These are phyloP conservation scores for Xylariaceae sp. DNA, from an alignment of 2,329 filamentous ascomycete genomes.

Conservation along the genomic window DNA sequence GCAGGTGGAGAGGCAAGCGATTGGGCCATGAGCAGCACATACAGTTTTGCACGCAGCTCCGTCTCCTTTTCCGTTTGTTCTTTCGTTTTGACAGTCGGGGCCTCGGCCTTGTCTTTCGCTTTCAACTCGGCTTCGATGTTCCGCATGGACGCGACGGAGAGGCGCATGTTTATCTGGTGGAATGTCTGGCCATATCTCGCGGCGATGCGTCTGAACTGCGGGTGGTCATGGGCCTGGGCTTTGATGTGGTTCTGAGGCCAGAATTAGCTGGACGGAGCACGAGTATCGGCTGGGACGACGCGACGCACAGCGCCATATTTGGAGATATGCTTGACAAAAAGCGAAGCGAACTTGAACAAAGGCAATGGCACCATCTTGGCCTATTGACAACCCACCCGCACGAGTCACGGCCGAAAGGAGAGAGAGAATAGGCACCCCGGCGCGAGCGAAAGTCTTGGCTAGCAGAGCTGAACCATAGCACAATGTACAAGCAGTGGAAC, in stretches of 20 bases:
- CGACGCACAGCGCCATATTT: slow-evolving; percentile 63
- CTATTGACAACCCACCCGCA: background rate
- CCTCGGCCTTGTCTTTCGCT: slow-evolving; percentile 59
- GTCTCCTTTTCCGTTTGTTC: slow-evolving; percentile 57
- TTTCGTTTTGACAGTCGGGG: slow-evolving; percentile 62
- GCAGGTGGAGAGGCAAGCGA: too few relatives aligned
- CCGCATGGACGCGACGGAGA: slow-evolving; percentile 56
- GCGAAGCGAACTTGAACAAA: slow-evolving; percentile 62
- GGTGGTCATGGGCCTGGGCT: slow-evolving; percentile 61
- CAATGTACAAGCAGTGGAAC: too few relatives aligned
- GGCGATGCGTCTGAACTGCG: slow-evolving; percentile 56
- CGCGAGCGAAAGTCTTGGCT: background rate
- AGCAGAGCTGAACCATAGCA: background rate
- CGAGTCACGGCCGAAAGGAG: background rate
- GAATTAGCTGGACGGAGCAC: slow-evolving; percentile 6
- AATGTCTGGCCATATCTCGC: slow-evolving; percentile 60
- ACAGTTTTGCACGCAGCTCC: slow-evolving; percentile 38
- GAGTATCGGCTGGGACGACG: background rate
- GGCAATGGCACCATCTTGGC: slow-evolving; percentile 59
- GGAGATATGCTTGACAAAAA: slow-evolving; percentile 62
- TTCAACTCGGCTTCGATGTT: slow-evolving; percentile 54
- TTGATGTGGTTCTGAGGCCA: slow-evolving; percentile 59
- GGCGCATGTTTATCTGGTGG: slow-evolving; percentile 64
- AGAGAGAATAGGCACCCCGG: background rate
- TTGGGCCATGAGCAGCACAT: too few relatives aligned